phyloP scores from a whole-genome alignment of 108 stramenopile species.

The Nitzschia inconspicua region DNA sequence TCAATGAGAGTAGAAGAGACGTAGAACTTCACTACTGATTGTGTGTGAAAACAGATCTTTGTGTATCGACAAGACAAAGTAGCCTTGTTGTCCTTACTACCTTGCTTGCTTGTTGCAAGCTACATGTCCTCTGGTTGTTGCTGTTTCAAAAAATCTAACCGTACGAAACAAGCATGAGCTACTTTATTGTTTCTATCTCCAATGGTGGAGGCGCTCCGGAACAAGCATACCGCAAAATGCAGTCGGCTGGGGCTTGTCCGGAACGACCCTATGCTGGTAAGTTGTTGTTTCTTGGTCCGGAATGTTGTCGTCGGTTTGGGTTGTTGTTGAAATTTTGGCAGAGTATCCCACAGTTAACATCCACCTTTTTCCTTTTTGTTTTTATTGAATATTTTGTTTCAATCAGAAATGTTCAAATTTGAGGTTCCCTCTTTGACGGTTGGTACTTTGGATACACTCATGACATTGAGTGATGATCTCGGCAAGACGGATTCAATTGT shows the following conservation, averaged over 20 bases:
- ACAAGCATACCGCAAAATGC: slow-evolving; percentile 85
- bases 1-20: no score
- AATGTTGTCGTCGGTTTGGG: no score
- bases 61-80: no score
- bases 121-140: no score
- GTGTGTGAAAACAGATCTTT: no score
- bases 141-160: no score
- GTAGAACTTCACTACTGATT: no score
- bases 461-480: slow-evolving; percentile 86
- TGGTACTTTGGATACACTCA: slow-evolving; percentile 88
- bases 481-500: slow-evolving; percentile 80
- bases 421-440: slow-evolving; percentile 92
- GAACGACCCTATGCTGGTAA: slow-evolving; percentile 72
- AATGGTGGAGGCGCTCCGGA: slow-evolving; percentile 83
- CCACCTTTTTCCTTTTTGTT: not conserved
- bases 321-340: no score
- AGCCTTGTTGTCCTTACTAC: no score
- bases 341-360: not conserved
- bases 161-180: no score
- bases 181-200: slow-evolving; percentile 79
- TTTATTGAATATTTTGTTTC: not conserved
- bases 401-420: slow-evolving; percentile 88
- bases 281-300: no score
- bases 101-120: no score
- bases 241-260: slow-evolving; percentile 85